Base-by-base conservation (phyloP, 768 basidiomycete genomes). In the Infundibulicybe gibba region DNA sequence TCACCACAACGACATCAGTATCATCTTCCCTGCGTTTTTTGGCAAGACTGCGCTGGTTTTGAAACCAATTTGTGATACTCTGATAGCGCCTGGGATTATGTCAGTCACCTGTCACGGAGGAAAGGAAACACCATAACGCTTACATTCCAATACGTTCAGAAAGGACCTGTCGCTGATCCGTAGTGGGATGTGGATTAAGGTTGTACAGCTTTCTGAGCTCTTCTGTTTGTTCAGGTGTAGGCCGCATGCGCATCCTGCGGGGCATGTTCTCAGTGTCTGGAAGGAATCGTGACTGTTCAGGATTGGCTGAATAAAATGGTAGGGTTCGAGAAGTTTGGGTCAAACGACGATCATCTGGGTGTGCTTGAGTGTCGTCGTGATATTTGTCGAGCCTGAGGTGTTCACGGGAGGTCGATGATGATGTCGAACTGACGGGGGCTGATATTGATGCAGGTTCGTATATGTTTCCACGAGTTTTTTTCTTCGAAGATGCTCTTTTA, bases 61-160 rank as follows among this genome's bases (percentile, higher is more conserved):
- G 87, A 62, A 90, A 90, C 89, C 88, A 90, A 60, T 90, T 89
- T 1, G 83, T 88, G 48, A 90, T 81, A 47, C 81, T 86, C 65
- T 87, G 81, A 66, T 85, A 77, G 52, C 79, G 83, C 86, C 88
- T 90, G 56, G 47, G 50, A 47, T 46, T 21, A 53, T 50, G 54
- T 61, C 54, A 61, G 58, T 54, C 57, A 59, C 62, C 56, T 61
- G 57, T 60, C 51, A 66, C 59, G 57, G 54, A 47, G 46, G 54
- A 59, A 53, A 44, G 49, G 49, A 59, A 59, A 54, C 55, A 53
- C 61, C 60, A 61, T 53, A 57, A 43, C 49, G 75, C 88, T 61
- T 65, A 89, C 88, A 89, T 89, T 66, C 84, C 85, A 61, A 89
- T 81, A 59, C 71, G 76, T 49, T 79, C 72, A 6, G 87, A 80